Base-by-base conservation (phyloP, 2,329 filamentous ascomycete genomes). In the Talaromyces funiculosus region DNA sequence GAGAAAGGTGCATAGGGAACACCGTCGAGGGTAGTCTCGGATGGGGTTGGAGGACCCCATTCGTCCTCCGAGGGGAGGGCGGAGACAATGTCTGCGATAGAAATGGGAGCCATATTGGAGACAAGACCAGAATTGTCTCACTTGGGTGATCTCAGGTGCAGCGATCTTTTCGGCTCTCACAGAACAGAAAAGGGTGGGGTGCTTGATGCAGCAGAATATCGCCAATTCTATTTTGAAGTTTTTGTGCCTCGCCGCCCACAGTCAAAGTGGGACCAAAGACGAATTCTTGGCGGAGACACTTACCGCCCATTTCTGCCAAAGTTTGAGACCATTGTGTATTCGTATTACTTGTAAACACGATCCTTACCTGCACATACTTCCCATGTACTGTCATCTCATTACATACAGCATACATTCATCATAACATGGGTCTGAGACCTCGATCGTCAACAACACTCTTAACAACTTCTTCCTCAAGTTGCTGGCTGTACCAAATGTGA, bases 1-100 rank as follows among this genome's bases (percentile, higher is more conserved):
- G 92, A 97, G 82, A 94, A 99, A 63, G 94, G 94, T 69, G 94
- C 94, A 77, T 97, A 99, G 40, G 94, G 94, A 54, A 97, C 91
- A 74, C 94, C 94, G 74, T 96, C 88, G 71, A 97, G 85, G 64
- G 90, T 96, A 65, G 90, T 96, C 75, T 96, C 90, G 69, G 81
- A 86, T 63, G 92, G 89, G 67, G 89, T 85, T 63, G 89, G 77
- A 58, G 93, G 93, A 63, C 94, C 94, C 94, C 94, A 99, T 77
- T 87, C 85, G 70, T 90, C 88, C 72, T 88, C 87, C 60, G 87
- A 81, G 64, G 88, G 89, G 72, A 91, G 85, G 71, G 85, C 82
- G 72, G 87, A 80, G 73, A 90, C 88, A 66, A 92, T 83, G 69
- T 86, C 82, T 67, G 84, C 78, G 67, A 87, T 81, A 61, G 84